Percentiles rank a stretch among this genome's conserved stretches.
These are phyloP conservation scores for Cornus suecica DNA, from an alignment of 148 eudicot species.

Conservation along the genomic window DNA sequence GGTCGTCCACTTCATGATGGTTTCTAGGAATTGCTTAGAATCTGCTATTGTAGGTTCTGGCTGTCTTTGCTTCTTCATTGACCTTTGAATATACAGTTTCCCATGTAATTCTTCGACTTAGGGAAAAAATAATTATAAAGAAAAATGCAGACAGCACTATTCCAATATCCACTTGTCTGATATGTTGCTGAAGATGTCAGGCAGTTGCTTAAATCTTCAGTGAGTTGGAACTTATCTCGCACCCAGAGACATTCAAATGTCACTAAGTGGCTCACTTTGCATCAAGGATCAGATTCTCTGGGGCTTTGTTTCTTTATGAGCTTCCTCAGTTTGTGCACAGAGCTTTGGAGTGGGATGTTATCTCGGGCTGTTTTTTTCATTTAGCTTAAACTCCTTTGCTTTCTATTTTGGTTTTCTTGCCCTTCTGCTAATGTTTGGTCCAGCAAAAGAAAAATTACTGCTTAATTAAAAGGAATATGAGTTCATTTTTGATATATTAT, in stretches of 20 bases:
- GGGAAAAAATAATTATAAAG: background rate
- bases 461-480: background rate
- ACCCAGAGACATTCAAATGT: too few species aligned
- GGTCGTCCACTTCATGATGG: background rate
- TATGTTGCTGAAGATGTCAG: too few species aligned
- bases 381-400: too few species aligned
- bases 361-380: too few species aligned
- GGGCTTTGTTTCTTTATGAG: too few species aligned
- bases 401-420: background rate
- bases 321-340: too few species aligned
- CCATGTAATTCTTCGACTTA: background rate
- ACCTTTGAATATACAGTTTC: background rate
- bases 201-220: too few species aligned
- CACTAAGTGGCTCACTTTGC: too few species aligned
- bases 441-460: too few species aligned
- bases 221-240: too few species aligned
- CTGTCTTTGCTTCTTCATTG: conserved; percentile 2
- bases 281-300: too few species aligned
- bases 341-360: too few species aligned
- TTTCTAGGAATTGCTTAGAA: background rate
- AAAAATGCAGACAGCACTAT: background rate
- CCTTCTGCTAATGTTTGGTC: background rate
- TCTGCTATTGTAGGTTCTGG: background rate
- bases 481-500: background rate
- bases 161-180: background rate